These are phyloP conservation scores for Mucor plumbeus DNA, from an alignment of 371 early-diverging fungal species.

Conservation along the genomic window DNA sequence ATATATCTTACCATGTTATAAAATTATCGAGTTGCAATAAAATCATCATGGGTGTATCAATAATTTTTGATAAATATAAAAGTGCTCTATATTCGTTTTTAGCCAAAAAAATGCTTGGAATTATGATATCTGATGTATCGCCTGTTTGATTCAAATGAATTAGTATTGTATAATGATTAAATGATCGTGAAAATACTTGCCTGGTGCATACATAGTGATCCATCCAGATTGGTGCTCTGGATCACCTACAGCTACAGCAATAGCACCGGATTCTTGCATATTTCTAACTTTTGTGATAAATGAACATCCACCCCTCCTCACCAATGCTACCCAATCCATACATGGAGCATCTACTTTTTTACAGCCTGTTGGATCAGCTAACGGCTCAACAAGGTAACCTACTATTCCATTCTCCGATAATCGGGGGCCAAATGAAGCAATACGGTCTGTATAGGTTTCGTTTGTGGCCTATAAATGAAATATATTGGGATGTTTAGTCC, in stretches of 20 bases:
- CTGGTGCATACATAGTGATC: slow-evolving; percentile 90
- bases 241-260: slow-evolving; percentile 91
- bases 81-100: slow-evolving; percentile 65
- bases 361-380: slow-evolving; percentile 46
- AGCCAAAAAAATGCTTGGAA: slow-evolving; percentile 78
- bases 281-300: slow-evolving; percentile 88
- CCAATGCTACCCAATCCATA: slow-evolving; percentile 79
- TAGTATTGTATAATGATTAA: neutral
- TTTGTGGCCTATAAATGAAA: slow-evolving; percentile 51
- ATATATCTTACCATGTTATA: slow-evolving; percentile 37
- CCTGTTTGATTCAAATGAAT: slow-evolving; percentile 42
- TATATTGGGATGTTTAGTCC: neutral
- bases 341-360: slow-evolving; percentile 36
- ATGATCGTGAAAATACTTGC: slow-evolving; percentile 35
- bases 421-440: slow-evolving; percentile 70
- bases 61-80: slow-evolving; percentile 43
- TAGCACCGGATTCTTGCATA: slow-evolving; percentile 87
- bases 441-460: slow-evolving; percentile 58
- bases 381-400: slow-evolving; percentile 54
- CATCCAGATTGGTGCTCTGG: slow-evolving; percentile 65
- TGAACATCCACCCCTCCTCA: slow-evolving; percentile 83
- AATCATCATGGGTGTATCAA: slow-evolving; percentile 52
- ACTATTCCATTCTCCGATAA: slow-evolving; percentile 60
- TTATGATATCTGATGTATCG: slow-evolving; percentile 73
- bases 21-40: slow-evolving; percentile 36